These are phyloP conservation scores for Phytophthora crassamura DNA, from an alignment of 352 stramenopile genomes.

Conservation along the genomic window DNA sequence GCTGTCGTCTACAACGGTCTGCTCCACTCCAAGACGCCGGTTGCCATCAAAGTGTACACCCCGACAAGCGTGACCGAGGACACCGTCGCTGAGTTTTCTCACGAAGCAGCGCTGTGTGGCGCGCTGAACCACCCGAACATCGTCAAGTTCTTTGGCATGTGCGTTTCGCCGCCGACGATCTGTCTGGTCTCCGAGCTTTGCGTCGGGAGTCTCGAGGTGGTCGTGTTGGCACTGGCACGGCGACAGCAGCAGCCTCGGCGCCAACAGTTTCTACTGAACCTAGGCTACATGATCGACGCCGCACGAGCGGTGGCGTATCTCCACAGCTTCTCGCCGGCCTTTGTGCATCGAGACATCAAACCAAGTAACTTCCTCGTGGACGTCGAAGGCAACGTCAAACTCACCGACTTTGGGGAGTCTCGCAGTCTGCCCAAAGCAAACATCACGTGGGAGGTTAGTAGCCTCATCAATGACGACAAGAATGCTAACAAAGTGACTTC, in stretches of 20 bases:
- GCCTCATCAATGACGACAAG: slow-evolving; percentile 37
- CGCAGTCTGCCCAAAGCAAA: slow-evolving; percentile 48
- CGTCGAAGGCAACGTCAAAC: slow-evolving; percentile 48
- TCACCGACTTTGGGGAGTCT: slow-evolving; percentile 64
- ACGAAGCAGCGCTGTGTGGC: slow-evolving; percentile 60
- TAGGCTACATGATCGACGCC: slow-evolving; percentile 71
- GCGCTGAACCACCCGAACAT: slow-evolving; percentile 64
- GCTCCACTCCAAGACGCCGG: slow-evolving; percentile 46
- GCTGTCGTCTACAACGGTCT: slow-evolving; percentile 60
- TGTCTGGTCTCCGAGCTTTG: slow-evolving; percentile 69
- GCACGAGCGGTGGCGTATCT: slow-evolving; percentile 62
- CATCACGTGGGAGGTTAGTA: slow-evolving; percentile 46
- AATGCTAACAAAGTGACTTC: slow-evolving; percentile 7
- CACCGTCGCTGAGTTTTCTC: slow-evolving; percentile 53
- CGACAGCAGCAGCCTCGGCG: slow-evolving; percentile 33
- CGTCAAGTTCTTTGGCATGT: slow-evolving; percentile 66
- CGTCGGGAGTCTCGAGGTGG: slow-evolving; percentile 53
- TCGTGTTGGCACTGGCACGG: slow-evolving; percentile 30
- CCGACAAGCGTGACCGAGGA: slow-evolving; percentile 62
- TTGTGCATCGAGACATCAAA: slow-evolving; percentile 69
- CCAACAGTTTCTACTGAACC: slow-evolving; percentile 59
- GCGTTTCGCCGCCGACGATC: slow-evolving; percentile 65
- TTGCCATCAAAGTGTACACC: slow-evolving; percentile 73
- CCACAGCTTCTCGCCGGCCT: slow-evolving; percentile 63
- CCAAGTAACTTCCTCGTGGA: slow-evolving; percentile 62